These are phyloP conservation scores for Penicillium roqueforti DNA, from an alignment of 495 filamentous ascomycete species.

Conservation along the genomic window DNA sequence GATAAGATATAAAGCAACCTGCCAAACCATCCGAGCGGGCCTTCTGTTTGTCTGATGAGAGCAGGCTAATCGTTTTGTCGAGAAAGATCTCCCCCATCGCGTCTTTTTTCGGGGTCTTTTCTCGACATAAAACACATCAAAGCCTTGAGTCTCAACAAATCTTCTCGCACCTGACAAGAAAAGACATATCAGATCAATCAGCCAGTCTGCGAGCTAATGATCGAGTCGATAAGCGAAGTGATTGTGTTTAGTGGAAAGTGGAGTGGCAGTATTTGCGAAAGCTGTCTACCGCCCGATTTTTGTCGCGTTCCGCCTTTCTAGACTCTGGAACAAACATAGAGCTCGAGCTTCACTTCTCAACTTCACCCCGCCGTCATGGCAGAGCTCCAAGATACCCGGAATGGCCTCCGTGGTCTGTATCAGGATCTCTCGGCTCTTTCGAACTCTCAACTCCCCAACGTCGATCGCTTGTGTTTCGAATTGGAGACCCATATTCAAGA, in stretches of 20 bases:
- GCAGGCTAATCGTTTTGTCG: conserved; percentile 34
- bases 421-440: conserved; percentile 68
- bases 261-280: conserved; percentile 9
- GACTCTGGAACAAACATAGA: conserved; percentile 36
- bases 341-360: conserved; percentile 21
- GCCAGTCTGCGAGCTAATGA: not conserved
- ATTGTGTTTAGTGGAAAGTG: conserved; percentile 11
- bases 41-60: conserved; percentile 52
- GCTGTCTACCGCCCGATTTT: conserved; percentile 34
- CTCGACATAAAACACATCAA: too few species aligned
- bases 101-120: not conserved
- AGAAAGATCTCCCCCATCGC: conserved; percentile 38
- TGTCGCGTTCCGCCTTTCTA: conserved; percentile 41
- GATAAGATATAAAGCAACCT: conserved; percentile 30
- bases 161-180: not conserved
- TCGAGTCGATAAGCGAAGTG: conserved; percentile 3
- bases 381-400: conserved; percentile 61
- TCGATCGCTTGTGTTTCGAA: conserved; percentile 60
- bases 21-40: conserved; percentile 50
- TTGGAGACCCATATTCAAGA: conserved; percentile 65
- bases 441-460: conserved; percentile 55
- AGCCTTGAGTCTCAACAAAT: not conserved
- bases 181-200: not conserved
- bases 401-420: conserved; percentile 69
- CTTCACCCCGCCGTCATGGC: conserved; percentile 26